Evolutionary conservation across 202 grass and related monocot genomes (phyloP), one percentile per base, ranked within the genome.

Genomic region (Dendrocalamus latiflorus): DNA sequence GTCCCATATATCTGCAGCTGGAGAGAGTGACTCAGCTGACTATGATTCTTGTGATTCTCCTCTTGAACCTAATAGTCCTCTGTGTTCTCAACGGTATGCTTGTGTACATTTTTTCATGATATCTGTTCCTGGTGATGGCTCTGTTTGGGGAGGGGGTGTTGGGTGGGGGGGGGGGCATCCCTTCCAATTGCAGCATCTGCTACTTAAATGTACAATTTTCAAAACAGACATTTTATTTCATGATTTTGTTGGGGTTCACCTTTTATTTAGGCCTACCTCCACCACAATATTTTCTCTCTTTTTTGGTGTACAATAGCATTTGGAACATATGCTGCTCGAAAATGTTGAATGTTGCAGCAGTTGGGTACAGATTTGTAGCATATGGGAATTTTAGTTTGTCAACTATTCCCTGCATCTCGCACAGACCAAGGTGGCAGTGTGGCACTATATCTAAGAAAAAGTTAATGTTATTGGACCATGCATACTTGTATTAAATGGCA

Each of bases 21-120:
- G 93, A 66, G 96, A 98, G 83, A 91, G 87, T 72, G 96, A 98
- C 53, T 98, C 93, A 72, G 96, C 75, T 39, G 96, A 98, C 34
- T 90, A 95, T 85, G 96, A 98, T 83, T 98, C 96, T 37, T 98
- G 93, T 78, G 96, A 98, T 86, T 98, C 95, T 88, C 95, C 95
- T 15, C 90, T 95, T 90, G 95, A 98, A 77, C 93, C 95, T 26
- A 98, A 95, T 72, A 98, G 96, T 78, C 96, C 96, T 54, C 38
- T 98, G 11, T 93, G 81, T 68, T 88, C 89, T 63, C 83, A 89
- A 88, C 37, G 89, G 92, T 94, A 91, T 58, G 67, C 45, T 47
- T 26, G 13, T 60, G 54, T 71, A 48, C 15, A 5, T 53, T 68
- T 72, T 86, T 76, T 34, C 63, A 45, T 83, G 28, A 36, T 50